Evolutionary conservation across 495 filamentous ascomycete genomes (phyloP).

Genomic region (Penicillium paxilli): DNA sequence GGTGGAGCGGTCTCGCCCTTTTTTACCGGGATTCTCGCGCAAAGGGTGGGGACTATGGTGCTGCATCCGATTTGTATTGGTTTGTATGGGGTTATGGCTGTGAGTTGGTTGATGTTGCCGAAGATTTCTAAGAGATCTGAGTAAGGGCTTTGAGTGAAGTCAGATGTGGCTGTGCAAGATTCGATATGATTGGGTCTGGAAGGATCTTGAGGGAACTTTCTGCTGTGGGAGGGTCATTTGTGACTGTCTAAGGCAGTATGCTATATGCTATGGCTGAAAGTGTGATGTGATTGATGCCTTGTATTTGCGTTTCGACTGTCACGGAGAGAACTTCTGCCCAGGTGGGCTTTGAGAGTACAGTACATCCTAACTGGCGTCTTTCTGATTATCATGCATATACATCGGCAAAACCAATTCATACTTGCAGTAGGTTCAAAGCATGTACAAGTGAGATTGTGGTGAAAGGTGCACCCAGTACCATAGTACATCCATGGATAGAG

Average conservation of each 20-base stretch:
- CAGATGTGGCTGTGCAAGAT: not conserved
- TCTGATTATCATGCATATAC: not conserved
- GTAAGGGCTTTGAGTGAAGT: constrained; percentile 12
- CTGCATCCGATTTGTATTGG: constrained; percentile 70
- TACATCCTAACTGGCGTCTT: not conserved
- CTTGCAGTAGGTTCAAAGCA: no score
- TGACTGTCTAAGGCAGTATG: no score
- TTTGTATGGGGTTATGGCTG: constrained; percentile 69
- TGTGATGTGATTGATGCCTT: not conserved
- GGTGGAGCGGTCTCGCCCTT: constrained; percentile 77
- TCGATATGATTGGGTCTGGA: not conserved
- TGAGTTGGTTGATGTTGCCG: constrained; percentile 54
- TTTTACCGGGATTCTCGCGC: constrained; percentile 68
- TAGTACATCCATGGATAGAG: no score
- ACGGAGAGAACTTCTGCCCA: no score
- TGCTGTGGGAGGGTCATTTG: not conserved
- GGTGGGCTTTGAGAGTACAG: no score
- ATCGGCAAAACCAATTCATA: no score
- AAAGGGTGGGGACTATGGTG: constrained; percentile 68
- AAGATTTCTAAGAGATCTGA: constrained; percentile 32
- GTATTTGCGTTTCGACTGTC: not conserved
- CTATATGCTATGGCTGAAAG: no score
- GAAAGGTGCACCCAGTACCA: no score
- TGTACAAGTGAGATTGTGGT: no score
- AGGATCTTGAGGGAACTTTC: not conserved